Evolutionary conservation across 2,329 filamentous ascomycete genomes (phyloP), one percentile per base, ranked within the genome.

Genomic region (Colletotrichum cordylinicola): DNA sequence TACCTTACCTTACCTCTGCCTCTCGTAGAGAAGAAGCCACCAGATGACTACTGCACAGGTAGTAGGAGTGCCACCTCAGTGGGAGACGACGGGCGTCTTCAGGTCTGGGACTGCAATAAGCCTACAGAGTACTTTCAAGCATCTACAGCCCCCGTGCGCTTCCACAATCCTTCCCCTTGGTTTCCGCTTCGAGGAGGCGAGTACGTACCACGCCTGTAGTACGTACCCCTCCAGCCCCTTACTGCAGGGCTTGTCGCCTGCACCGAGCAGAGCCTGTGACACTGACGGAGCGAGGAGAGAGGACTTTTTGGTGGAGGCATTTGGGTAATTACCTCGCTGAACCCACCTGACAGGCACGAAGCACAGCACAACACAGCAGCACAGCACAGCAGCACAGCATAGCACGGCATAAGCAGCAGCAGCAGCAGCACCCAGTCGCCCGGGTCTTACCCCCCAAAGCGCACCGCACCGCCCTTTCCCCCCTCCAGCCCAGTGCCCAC

Each of bases 101-200:
- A 15, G 27, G 16, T 58, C 13, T 58, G 12, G 13, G 39, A 43
- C n/a, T 31, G 24, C 55, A 58, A 58, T 31, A 58, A 58, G 27
- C 24, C 55, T 29, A n/a, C n/a, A n/a, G n/a, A n/a, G n/a, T n/a
- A 31, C 55, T 9, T 29, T 52, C n/a, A 21, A 52, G n/a, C 43
- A 52, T 52, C 43, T n/a, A 52, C 24, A 27, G 55, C 55, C 55
- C 55, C 55, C 43, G 43, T 58, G 31, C n/a, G 10, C 48, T 72
- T 73, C 70, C 37, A 69, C 65, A 31, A 55, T 62, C 12, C 35
- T 73, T 69, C 70, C 70, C 70, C 70, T 72, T 43, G 64, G 55
- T 67, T 68, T 72, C 70, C 70, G 35, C 48, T 61, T 72, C n/a
- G 27, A 48, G 64, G 16, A 31, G 10, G 4, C 31, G 31, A 13